phyloP scores from a whole-genome alignment of 306 rosid species.

The Medicago arabica region DNA sequence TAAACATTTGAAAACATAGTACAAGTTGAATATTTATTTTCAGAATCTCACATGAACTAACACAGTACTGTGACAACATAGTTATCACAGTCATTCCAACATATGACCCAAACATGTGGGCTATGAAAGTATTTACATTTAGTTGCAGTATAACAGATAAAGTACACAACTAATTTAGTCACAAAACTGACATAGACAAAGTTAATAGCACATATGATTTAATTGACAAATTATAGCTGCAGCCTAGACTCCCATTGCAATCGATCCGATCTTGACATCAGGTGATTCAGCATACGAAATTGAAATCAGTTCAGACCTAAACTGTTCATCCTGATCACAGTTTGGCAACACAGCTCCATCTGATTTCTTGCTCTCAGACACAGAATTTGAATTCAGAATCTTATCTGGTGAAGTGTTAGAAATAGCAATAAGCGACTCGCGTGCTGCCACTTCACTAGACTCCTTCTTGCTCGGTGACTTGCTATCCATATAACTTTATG shows the following conservation, averaged over 20 bases:
- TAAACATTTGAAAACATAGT: slow-evolving; percentile 28
- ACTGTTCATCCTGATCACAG: slow-evolving; percentile 44
- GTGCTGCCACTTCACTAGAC: slow-evolving; percentile 52
- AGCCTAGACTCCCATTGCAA: slow-evolving; percentile 34
- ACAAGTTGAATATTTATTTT: slow-evolving; percentile 37
- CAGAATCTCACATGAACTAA: slow-evolving; percentile 28
- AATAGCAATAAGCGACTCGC: slow-evolving; percentile 56
- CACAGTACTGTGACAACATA: slow-evolving; percentile 37
- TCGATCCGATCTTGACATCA: slow-evolving; percentile 45
- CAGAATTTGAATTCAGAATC: slow-evolving; percentile 36
- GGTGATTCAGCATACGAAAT: slow-evolving; percentile 54
- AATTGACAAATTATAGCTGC: neutral
- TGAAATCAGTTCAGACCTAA: slow-evolving; percentile 56
- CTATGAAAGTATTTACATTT: slow-evolving; percentile 28
- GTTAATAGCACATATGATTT: slow-evolving; percentile 31
- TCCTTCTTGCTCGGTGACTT: slow-evolving; percentile 42
- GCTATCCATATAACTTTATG: slow-evolving; percentile 56
- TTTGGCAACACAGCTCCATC: slow-evolving; percentile 40
- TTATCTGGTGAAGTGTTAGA: slow-evolving; percentile 46
- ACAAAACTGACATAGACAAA: slow-evolving; percentile 29
- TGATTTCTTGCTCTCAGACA: slow-evolving; percentile 43
- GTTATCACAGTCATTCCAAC: slow-evolving; percentile 32
- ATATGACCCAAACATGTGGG: slow-evolving; percentile 31
- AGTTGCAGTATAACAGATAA: slow-evolving; percentile 20
- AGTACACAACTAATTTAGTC: slow-evolving; percentile 15